Evolutionary conservation across 1,284 basidiomycete genomes (phyloP).

Genomic region (Pseudomicrostroma phylloplanum): DNA sequence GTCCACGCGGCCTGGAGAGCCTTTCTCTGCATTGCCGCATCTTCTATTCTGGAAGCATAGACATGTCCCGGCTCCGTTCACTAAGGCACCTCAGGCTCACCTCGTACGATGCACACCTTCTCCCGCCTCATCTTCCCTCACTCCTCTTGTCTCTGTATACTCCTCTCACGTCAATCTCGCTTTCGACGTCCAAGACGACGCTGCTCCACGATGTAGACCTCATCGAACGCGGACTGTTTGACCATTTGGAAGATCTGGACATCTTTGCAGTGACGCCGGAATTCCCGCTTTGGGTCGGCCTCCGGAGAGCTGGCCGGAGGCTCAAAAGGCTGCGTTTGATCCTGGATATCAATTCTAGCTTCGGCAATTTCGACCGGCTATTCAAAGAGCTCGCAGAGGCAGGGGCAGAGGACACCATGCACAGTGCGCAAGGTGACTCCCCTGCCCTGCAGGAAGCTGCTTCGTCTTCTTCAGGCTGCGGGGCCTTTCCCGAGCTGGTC

Average conservation of each 20-base stretch:
- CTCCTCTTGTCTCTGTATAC: constrained; percentile 12
- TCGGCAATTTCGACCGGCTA: constrained; percentile 16
- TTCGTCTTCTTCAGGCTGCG: neutral
- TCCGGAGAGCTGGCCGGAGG: constrained; percentile 3
- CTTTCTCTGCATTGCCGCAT: constrained; percentile 3
- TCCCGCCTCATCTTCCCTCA: constrained; percentile 13
- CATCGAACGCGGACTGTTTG: constrained; percentile 15
- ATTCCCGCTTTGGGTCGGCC: constrained; percentile 12
- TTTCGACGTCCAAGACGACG: constrained; percentile 17
- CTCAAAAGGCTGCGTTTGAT: constrained; percentile 9
- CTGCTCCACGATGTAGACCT: constrained; percentile 13
- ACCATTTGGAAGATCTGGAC: constrained; percentile 11
- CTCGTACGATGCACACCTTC: constrained; percentile 15
- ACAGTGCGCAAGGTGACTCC: neutral
- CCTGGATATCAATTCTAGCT: constrained; percentile 14
- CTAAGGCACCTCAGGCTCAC: constrained; percentile 14
- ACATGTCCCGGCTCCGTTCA: constrained; percentile 1
- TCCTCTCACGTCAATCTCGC: constrained; percentile 8
- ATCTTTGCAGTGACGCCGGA: constrained; percentile 19
- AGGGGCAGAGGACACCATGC: neutral
- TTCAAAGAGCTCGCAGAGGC: constrained; percentile 9
- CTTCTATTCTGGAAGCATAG: constrained; percentile 7
- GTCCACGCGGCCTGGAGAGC: neutral
- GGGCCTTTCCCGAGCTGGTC: constrained; percentile 8
- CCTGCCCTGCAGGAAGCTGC: neutral